Evolutionary conservation across 1,284 basidiomycete species (phyloP).

Genomic region (Rhodotorula sp.): DNA sequence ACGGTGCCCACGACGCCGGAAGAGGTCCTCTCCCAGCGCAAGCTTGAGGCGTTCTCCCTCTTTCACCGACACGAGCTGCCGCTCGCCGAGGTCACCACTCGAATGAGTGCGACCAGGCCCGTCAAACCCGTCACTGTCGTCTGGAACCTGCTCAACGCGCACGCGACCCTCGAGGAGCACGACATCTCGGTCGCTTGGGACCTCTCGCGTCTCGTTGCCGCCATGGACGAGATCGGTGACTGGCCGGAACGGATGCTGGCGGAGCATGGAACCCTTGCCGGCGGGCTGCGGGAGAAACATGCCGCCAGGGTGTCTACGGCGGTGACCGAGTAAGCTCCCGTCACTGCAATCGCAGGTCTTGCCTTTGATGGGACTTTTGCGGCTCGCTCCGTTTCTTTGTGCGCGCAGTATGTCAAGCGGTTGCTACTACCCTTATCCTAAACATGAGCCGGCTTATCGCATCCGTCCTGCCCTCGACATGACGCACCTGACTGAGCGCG

Average conservation of each 20-base stretch:
- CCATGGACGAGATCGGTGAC: neutral
- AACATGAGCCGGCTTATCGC: too few relatives aligned
- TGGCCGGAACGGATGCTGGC: neutral
- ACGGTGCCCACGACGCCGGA: neutral
- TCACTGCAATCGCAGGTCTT: neutral
- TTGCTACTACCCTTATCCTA: too few relatives aligned
- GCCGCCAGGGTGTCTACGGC: too few relatives aligned
- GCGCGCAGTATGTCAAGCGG: too few relatives aligned
- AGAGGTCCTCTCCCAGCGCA: slow-evolving; percentile 11
- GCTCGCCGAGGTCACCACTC: neutral
- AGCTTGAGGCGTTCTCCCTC: slow-evolving; percentile 22
- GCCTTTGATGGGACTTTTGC: neutral
- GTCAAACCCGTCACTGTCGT: slow-evolving; percentile 20
- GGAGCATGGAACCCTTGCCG: slow-evolving; percentile 11
- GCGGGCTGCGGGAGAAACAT: neutral
- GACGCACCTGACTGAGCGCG: too few relatives aligned
- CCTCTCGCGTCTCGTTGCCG: neutral
- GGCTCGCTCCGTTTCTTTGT: neutral
- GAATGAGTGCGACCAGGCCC: slow-evolving; percentile 15
- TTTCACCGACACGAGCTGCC: slow-evolving; percentile 17
- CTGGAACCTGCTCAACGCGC: slow-evolving; percentile 21
- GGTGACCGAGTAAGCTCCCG: too few relatives aligned
- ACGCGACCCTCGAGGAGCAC: neutral
- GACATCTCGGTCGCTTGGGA: slow-evolving; percentile 12
- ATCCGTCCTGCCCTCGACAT: too few relatives aligned